Evolutionary conservation across 2,329 filamentous ascomycete genomes (phyloP), one percentile per base, ranked within the genome.

Genomic region (Alternaria sp.): DNA sequence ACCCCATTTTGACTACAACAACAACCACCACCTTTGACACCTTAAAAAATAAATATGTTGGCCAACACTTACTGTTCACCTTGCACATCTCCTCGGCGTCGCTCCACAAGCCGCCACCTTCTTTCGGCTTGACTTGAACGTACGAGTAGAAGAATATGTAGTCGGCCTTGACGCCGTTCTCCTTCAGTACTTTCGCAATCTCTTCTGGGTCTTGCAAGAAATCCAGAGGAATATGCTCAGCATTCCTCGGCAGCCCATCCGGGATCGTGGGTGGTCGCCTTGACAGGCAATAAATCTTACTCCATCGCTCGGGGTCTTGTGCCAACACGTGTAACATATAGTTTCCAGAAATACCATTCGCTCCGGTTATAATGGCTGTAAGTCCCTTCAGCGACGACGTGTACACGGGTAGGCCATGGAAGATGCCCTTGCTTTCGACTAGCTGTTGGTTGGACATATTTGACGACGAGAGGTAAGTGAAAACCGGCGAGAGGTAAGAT

Each of bases 131-230:
- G 0, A 79, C 79, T 60, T 85, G 83, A n/a, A 84, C 75, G 72
- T 85, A 85, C 2, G 82, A 82, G 58, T 81, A 85, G 74, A 84
- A 86, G 71, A 85, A 85, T 21, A 84, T 73, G 62, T 85, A 79
- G 59, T 81, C 80, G 3, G 67, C 74, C 61, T 68, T 69, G 2
- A 80, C 74, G 0, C 69, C 64, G 14, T 73, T 72, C 24, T 73
- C 63, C 55, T 74, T 73, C 48, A 80, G 56, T 0, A 72, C 67
- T 3, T 60, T 34, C 0, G 78, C 77, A 29, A 80, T 80, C 21
- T 76, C 71, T n/a, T 73, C 65, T 10, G 75, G 72, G 4, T 71
- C 59, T 21, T 73, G 70, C 28, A 80, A 51, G 51, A 81, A 80
- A 59, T 82, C 80, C 3, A 79, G 61, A 0, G 77, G 65, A 3